Evolutionary conservation across 352 stramenopile genomes (phyloP).

Genomic region (Pythium plurisporium): DNA sequence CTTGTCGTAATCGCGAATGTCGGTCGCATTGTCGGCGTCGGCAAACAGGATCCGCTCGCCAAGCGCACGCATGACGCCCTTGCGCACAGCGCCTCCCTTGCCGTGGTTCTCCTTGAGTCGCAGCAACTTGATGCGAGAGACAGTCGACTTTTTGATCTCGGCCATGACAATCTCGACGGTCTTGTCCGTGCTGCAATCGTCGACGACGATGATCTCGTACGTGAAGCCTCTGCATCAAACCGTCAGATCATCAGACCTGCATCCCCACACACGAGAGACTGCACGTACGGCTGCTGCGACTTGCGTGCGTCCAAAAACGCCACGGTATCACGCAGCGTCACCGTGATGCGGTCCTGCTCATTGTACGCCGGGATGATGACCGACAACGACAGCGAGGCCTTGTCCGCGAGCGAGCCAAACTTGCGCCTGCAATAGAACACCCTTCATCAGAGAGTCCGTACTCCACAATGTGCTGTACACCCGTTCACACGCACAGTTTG

Average conservation of each 20-base stretch:
- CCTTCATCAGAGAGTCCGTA: neutral
- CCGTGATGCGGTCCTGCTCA: slow-evolving; percentile 89
- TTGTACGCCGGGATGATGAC: slow-evolving; percentile 95
- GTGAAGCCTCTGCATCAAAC: slow-evolving; percentile 28
- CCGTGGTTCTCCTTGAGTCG: slow-evolving; percentile 84
- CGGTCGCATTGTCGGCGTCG: slow-evolving; percentile 91
- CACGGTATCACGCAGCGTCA: slow-evolving; percentile 89
- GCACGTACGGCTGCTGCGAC: slow-evolving; percentile 34
- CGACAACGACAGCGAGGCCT: slow-evolving; percentile 60
- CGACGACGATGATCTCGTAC: slow-evolving; percentile 91
- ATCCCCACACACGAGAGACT: neutral
- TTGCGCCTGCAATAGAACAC: slow-evolving; percentile 25
- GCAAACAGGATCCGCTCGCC: slow-evolving; percentile 86
- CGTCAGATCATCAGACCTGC: neutral
- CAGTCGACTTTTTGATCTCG: slow-evolving; percentile 43
- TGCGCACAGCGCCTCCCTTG: slow-evolving; percentile 89
- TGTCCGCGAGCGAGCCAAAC: slow-evolving; percentile 63
- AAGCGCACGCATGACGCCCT: slow-evolving; percentile 81
- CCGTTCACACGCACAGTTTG: slow-evolving; percentile 28
- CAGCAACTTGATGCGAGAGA: slow-evolving; percentile 69
- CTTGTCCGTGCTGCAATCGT: slow-evolving; percentile 87
- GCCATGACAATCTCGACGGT: slow-evolving; percentile 69
- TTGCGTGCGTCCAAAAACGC: slow-evolving; percentile 80
- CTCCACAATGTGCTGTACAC: neutral
- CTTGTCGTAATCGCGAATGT: slow-evolving; percentile 88